phyloP scores from a whole-genome alignment of 2,329 filamentous ascomycete species.

The Chrysoporthe austroafricana region DNA sequence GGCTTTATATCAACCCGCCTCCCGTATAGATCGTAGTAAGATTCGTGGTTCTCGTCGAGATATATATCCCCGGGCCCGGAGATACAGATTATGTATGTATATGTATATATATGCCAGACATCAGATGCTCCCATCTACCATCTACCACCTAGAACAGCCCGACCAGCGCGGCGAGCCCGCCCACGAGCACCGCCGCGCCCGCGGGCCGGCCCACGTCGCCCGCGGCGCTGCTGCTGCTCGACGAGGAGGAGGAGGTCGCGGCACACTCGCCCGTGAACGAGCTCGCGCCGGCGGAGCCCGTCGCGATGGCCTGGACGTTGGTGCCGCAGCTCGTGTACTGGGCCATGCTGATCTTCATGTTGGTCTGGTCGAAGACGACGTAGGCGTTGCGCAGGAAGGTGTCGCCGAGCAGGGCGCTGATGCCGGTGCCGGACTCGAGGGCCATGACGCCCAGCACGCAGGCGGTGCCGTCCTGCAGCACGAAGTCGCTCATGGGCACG shows the following conservation, averaged over 20 bases:
- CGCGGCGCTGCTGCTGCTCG: background rate
- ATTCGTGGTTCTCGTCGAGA: constrained; percentile 3
- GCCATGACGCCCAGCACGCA: constrained; percentile 33
- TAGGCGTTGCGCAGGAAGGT: constrained; percentile 39
- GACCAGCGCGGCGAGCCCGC: constrained; percentile 22
- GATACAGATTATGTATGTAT: background rate
- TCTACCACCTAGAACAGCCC: constrained; percentile 12
- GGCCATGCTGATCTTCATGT: constrained; percentile 37
- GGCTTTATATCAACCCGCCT: background rate
- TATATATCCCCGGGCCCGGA: background rate
- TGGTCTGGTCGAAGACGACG: constrained; percentile 40
- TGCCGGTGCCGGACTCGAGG: constrained; percentile 30
- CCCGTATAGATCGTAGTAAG: background rate
- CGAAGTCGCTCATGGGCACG: constrained; percentile 45
- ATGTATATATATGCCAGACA: background rate
- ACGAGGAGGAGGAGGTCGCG: background rate
- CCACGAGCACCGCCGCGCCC: constrained; percentile 15
- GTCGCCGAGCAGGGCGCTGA: constrained; percentile 37
- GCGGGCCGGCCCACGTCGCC: constrained; percentile 14
- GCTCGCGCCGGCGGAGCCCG: constrained; percentile 23
- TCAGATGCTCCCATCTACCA: background rate
- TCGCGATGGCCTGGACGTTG: constrained; percentile 36
- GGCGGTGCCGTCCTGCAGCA: constrained; percentile 32
- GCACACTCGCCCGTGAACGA: constrained; percentile 32
- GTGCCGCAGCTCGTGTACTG: constrained; percentile 39